Conservation (phyloP, 2,329 filamentous ascomycete species). For the Penicillium occitanis region DNA sequence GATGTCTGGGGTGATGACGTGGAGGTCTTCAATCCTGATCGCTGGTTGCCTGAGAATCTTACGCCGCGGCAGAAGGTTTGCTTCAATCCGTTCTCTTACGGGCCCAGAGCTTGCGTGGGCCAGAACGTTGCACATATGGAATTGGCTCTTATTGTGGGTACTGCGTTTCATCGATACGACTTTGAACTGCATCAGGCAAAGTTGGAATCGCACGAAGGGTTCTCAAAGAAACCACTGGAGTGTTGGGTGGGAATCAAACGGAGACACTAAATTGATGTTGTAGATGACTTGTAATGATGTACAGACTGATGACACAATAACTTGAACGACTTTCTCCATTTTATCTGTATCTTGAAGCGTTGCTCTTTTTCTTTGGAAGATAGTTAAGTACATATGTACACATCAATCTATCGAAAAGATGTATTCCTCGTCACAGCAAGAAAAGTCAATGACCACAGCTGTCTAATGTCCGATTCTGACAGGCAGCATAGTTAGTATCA, state of each 20-base stretch:
- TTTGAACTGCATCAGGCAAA: slow-evolving; percentile 22
- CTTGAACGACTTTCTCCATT: not conserved
- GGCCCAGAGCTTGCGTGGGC: slow-evolving; percentile 45
- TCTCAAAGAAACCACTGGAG: slow-evolving; percentile 28
- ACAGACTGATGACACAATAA: not conserved
- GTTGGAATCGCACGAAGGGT: slow-evolving; percentile 27
- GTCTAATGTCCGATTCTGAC: slow-evolving; percentile 54
- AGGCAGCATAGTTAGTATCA: slow-evolving; percentile 1
- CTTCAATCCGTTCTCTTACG: slow-evolving; percentile 46
- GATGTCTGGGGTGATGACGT: slow-evolving; percentile 45
- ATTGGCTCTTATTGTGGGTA: slow-evolving; percentile 40
- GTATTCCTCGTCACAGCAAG: slow-evolving; percentile 53
- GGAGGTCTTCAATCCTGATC: slow-evolving; percentile 41
- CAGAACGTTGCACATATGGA: slow-evolving; percentile 47
- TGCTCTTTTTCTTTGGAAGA: not conserved
- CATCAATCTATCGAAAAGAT: slow-evolving; percentile 15
- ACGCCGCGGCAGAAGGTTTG: slow-evolving; percentile 33
- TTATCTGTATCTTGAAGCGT: not conserved
- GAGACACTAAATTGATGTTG: not conserved
- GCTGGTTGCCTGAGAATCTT: slow-evolving; percentile 31
- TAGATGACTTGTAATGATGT: not conserved
- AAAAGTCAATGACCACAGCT: slow-evolving; percentile 61
- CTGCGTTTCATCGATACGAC: slow-evolving; percentile 27
- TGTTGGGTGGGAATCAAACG: slow-evolving; percentile 25
- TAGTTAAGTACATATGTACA: not conserved